Evolutionary conservation across 257 asterid species (phyloP).

Genomic region (Solanum lycopersicoides): DNA sequence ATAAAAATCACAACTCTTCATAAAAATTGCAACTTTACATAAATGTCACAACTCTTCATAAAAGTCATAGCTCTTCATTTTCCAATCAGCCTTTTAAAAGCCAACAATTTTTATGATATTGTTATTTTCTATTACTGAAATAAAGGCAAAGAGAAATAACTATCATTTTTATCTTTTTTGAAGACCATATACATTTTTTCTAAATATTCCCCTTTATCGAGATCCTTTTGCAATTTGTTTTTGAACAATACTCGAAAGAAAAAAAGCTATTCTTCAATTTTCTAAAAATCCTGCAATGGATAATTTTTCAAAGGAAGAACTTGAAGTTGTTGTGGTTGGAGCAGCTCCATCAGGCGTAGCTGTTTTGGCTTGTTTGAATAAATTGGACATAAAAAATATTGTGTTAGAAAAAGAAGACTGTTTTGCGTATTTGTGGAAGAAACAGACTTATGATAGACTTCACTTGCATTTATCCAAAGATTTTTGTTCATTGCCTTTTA

Average conservation of each 20-base stretch:
- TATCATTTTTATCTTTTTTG: not conserved
- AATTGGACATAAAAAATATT: slow-evolving; percentile 18
- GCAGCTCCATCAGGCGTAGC: slow-evolving; percentile 60
- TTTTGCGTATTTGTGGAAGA: slow-evolving; percentile 44
- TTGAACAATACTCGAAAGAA: not conserved
- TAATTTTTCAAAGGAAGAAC: slow-evolving; percentile 3
- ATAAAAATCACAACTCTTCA: too few species aligned
- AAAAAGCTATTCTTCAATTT: not conserved
- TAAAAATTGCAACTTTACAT: too few species aligned
- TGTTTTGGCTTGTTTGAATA: slow-evolving; percentile 40
- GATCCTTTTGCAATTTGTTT: not conserved
- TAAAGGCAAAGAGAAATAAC: not conserved
- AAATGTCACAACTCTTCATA: too few species aligned
- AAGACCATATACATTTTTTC: not conserved
- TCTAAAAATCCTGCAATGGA: not conserved
- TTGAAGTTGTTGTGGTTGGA: slow-evolving; percentile 24
- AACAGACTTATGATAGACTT: slow-evolving; percentile 37
- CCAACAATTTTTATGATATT: too few species aligned
- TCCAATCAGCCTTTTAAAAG: too few species aligned
- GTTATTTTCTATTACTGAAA: too few species aligned
- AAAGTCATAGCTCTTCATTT: too few species aligned
- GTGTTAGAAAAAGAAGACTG: slow-evolving; percentile 49
- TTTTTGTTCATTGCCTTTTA: slow-evolving; percentile 39
- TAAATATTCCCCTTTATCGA: not conserved
- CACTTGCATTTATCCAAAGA: slow-evolving; percentile 50